Evolutionary conservation across 2,329 filamentous ascomycete species (phyloP).

Genomic region (Boeremia lycopersici): DNA sequence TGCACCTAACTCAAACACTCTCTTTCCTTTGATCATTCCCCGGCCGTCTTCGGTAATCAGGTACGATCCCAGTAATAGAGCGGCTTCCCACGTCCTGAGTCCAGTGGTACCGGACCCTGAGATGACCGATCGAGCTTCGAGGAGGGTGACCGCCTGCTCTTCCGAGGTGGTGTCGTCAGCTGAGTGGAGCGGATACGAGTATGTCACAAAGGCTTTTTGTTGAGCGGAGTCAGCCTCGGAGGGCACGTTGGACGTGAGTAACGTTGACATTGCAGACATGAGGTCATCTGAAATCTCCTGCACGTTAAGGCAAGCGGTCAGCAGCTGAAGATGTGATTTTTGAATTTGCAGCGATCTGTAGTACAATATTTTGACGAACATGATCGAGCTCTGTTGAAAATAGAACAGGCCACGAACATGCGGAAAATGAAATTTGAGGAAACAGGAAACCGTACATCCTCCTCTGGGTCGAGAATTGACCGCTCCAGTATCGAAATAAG

Average conservation of each 20-base stretch:
- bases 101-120: conserved; percentile 76
- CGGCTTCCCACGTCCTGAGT: conserved; percentile 80
- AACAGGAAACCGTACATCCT: conserved; percentile 72
- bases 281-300: conserved; percentile 86
- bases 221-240: conserved; percentile 70
- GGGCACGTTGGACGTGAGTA: conserved; percentile 69
- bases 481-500: conserved; percentile 73
- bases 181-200: conserved; percentile 52
- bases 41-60: conserved; percentile 58
- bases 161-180: conserved; percentile 22
- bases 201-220: conserved; percentile 77
- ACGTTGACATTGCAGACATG: conserved; percentile 68
- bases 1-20: conserved; percentile 73
- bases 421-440: conserved; percentile 18
- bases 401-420: not conserved
- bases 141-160: conserved; percentile 61
- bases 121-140: conserved; percentile 72
- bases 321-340: conserved; percentile 14
- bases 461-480: conserved; percentile 79
- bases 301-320: conserved; percentile 29
- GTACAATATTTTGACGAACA: not conserved
- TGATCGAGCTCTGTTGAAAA: not conserved
- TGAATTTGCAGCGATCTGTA: not conserved
- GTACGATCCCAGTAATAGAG: conserved; percentile 73
- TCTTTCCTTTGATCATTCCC: conserved; percentile 58